Percentiles rank a stretch among this genome's conserved stretches.
Conservation (phyloP, 768 basidiomycete genomes). For the Lenzites betulinus region DNA sequence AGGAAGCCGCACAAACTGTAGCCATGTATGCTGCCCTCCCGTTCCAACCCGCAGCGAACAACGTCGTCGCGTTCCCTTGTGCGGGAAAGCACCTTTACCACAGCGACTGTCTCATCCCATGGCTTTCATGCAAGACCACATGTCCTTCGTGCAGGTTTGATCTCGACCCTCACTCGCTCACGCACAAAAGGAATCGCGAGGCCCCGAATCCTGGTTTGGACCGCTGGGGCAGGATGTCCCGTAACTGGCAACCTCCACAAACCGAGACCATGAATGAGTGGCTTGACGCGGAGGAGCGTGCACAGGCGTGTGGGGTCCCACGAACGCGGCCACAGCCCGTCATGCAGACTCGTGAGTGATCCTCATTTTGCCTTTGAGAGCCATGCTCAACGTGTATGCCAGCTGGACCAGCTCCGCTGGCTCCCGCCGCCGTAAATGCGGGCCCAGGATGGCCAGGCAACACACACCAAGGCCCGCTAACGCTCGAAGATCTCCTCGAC, state of each 20-base stretch:
- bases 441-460: not conserved
- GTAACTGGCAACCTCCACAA: slow-evolving; percentile 25
- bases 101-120: slow-evolving; percentile 72
- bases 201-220: not conserved
- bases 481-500: too few relatives aligned
- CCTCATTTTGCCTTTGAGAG: not conserved
- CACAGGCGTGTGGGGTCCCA: not conserved
- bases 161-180: slow-evolving; percentile 76
- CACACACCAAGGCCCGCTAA: not conserved
- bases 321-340: slow-evolving; percentile 9
- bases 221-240: not conserved
- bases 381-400: not conserved
- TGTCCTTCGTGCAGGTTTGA: slow-evolving; percentile 85
- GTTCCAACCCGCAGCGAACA: slow-evolving; percentile 26
- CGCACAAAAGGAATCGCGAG: slow-evolving; percentile 31
- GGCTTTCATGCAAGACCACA: slow-evolving; percentile 82
- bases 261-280: slow-evolving; percentile 23
- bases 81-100: slow-evolving; percentile 73
- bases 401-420: not conserved
- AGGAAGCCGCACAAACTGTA: not conserved
- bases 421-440: not conserved
- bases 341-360: slow-evolving; percentile 12
- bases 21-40: slow-evolving; percentile 20
- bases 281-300: slow-evolving; percentile 26
- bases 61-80: slow-evolving; percentile 73